Evolutionary conservation across 257 asterid species (phyloP).

Genomic region (Solanum virginianum): DNA sequence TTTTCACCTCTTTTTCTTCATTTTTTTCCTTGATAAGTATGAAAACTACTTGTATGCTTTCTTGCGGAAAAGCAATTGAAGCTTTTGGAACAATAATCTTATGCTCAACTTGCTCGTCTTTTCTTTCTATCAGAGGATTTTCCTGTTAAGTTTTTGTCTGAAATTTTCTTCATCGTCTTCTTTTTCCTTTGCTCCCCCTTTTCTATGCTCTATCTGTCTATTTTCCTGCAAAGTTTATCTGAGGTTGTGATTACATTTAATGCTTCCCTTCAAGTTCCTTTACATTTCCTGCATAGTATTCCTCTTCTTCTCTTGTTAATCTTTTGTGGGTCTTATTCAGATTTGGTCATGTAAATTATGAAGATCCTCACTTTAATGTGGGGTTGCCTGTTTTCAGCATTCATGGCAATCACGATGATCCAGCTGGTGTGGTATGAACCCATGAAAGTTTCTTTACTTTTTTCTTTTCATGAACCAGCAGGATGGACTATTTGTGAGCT

Average conservation of each 20-base stretch:
- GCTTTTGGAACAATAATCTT: neutral
- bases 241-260: neutral
- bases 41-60: neutral
- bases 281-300: neutral
- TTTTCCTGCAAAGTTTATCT: neutral
- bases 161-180: neutral
- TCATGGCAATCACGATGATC: slow-evolving; percentile 99
- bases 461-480: neutral
- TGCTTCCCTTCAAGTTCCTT: neutral
- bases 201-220: neutral
- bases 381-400: slow-evolving; percentile 98
- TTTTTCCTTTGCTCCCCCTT: neutral
- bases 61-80: neutral
- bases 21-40: neutral
- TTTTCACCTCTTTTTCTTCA: neutral
- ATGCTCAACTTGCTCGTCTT: neutral
- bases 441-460: slow-evolving; percentile 1
- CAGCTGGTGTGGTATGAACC: slow-evolving; percentile 98
- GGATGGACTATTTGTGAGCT: neutral
- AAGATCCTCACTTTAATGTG: slow-evolving; percentile 99
- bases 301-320: neutral
- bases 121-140: neutral
- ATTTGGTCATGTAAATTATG: slow-evolving; percentile 96
- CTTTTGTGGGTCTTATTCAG: slow-evolving; percentile 24
- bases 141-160: neutral